phyloP scores from a whole-genome alignment of 306 rosid species.

The Fragaria ananassa region DNA sequence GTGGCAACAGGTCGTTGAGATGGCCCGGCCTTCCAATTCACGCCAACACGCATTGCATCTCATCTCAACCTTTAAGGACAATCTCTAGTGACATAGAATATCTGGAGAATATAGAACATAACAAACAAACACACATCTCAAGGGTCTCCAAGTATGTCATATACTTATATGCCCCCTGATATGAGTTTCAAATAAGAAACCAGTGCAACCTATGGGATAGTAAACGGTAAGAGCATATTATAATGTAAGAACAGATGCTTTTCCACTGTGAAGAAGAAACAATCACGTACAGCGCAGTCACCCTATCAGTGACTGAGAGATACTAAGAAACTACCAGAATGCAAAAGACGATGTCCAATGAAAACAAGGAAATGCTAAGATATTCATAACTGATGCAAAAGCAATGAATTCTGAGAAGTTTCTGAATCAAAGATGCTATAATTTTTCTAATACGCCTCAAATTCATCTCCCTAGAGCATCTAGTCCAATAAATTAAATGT shows the following conservation, averaged over 20 bases:
- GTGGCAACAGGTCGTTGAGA: slow-evolving; percentile 94
- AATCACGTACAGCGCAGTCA: background rate
- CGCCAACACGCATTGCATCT: slow-evolving; percentile 99
- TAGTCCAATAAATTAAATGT: background rate
- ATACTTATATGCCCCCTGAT: background rate
- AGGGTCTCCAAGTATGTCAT: slow-evolving; percentile 10
- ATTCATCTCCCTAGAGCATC: background rate
- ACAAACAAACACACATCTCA: slow-evolving; percentile 23
- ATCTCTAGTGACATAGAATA: slow-evolving; percentile 37
- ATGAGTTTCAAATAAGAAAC: slow-evolving; percentile 15
- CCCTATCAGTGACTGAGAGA: background rate
- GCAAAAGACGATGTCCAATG: background rate
- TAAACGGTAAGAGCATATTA: background rate
- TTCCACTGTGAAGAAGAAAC: background rate
- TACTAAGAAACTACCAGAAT: background rate
- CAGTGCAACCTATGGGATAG: background rate
- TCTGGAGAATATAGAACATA: slow-evolving; percentile 38
- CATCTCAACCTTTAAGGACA: slow-evolving; percentile 55
- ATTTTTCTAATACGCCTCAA: background rate
- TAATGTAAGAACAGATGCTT: background rate
- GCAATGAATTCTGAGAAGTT: background rate
- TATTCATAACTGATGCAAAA: background rate
- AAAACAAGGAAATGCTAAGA: background rate
- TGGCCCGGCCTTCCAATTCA: slow-evolving; percentile 88
- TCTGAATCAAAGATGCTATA: background rate